phyloP scores from a whole-genome alignment of 2,329 filamentous ascomycete species.

The Cercospora citrullina region DNA sequence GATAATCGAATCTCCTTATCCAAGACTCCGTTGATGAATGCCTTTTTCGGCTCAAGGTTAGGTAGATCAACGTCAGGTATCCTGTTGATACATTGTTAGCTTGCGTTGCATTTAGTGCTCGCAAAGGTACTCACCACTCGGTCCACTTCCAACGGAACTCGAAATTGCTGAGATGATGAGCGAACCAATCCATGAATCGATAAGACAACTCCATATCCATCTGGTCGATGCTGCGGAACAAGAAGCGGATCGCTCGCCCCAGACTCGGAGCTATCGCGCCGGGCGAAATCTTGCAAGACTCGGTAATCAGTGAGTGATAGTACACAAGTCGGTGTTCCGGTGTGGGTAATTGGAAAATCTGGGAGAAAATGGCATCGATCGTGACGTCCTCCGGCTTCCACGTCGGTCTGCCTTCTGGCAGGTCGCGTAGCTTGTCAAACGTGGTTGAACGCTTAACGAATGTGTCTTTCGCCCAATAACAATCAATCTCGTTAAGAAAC shows the following conservation, averaged over 20 bases:
- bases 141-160: conserved; percentile 99
- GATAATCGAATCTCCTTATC: conserved; percentile 97
- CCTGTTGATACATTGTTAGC: conserved; percentile 43
- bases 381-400: conserved; percentile 98
- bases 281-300: conserved; percentile 92
- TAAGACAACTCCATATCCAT: conserved; percentile 86
- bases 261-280: conserved; percentile 94
- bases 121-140: conserved; percentile 67
- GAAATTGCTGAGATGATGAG: conserved; percentile 97
- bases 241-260: conserved; percentile 85
- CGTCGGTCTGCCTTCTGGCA: conserved; percentile 66
- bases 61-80: conserved; percentile 78
- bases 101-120: neutral
- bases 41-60: conserved; percentile 80
- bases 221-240: conserved; percentile 78
- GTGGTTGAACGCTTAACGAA: conserved; percentile 93
- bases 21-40: conserved; percentile 84
- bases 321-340: conserved; percentile 94
- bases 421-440: conserved; percentile 79
- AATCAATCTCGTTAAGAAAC: conserved; percentile 90
- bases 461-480: conserved; percentile 84
- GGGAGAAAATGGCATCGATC: conserved; percentile 96
- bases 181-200: conserved; percentile 95
- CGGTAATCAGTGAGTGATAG: conserved; percentile 92
- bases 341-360: conserved; percentile 81